Evolutionary conservation across 768 basidiomycete genomes (phyloP).

Genomic region (Suillus bovinus): DNA sequence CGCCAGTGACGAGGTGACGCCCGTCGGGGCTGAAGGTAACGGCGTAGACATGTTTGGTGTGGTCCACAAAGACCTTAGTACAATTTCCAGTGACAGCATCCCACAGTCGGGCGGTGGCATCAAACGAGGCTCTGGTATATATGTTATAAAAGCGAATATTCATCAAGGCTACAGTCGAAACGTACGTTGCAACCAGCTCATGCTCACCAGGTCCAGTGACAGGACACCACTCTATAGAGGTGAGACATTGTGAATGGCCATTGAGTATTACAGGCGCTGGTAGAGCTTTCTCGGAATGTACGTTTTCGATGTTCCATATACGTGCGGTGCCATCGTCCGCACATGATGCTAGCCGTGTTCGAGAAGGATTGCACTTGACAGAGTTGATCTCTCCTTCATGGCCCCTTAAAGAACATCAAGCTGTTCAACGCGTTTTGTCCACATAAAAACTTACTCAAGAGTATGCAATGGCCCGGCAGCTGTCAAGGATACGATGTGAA

Average conservation of each 20-base stretch:
- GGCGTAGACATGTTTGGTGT: conserved; percentile 71
- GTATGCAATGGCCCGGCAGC: conserved; percentile 55
- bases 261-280: conserved; percentile 40
- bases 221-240: conserved; percentile 71
- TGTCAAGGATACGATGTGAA: conserved; percentile 62
- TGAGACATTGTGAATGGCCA: conserved; percentile 70
- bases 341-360: conserved; percentile 73
- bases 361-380: conserved; percentile 65
- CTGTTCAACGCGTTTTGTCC: background rate
- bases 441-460: conserved; percentile 49
- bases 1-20: conserved; percentile 69
- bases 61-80: conserved; percentile 67
- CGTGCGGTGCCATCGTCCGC: conserved; percentile 81
- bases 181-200: conserved; percentile 74
- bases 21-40: conserved; percentile 77
- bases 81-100: conserved; percentile 78
- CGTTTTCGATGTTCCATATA: conserved; percentile 67
- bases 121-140: conserved; percentile 68
- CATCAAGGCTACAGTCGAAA: conserved; percentile 5
- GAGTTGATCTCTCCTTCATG: conserved; percentile 80
- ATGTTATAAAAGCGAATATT: background rate
- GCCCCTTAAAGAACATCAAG: conserved; percentile 45
- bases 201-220: conserved; percentile 45
- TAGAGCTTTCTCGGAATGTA: conserved; percentile 31
- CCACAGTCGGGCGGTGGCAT: conserved; percentile 81